phyloP scores from a whole-genome alignment of 257 asterid genomes.

The Capsicum rhomboideum region DNA sequence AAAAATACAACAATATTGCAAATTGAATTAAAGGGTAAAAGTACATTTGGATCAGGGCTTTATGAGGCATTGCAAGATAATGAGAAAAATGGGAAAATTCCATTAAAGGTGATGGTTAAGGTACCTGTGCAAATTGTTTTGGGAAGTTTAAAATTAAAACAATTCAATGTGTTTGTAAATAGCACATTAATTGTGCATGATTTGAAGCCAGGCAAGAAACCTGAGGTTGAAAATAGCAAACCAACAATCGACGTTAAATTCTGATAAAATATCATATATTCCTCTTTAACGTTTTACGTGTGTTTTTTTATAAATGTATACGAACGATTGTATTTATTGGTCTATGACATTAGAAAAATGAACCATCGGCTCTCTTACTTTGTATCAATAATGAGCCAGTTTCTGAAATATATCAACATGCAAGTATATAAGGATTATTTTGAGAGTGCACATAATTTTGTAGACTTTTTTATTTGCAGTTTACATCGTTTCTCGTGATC shows the following conservation, averaged over 20 bases:
- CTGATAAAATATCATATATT: background rate
- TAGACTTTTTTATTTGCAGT: background rate
- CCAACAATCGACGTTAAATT: background rate
- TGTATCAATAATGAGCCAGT: background rate
- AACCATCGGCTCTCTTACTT: background rate
- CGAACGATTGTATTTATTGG: background rate
- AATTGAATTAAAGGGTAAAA: conserved; percentile 30
- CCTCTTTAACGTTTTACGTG: background rate
- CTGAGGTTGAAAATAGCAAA: conserved; percentile 20
- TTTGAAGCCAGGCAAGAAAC: conserved; percentile 22
- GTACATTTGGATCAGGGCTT: conserved; percentile 26
- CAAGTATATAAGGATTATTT: background rate
- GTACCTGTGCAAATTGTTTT: conserved; percentile 33
- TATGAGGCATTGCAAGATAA: conserved; percentile 21
- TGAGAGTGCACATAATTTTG: background rate
- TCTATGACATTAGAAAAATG: background rate
- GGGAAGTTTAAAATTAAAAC: background rate
- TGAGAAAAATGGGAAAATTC: conserved; percentile 19
- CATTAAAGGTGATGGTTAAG: conserved; percentile 31
- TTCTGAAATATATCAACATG: background rate
- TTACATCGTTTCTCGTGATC: background rate
- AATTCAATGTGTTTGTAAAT: conserved; percentile 19
- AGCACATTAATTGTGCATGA: conserved; percentile 30
- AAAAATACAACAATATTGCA: conserved; percentile 25
- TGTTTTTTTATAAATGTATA: background rate